Evolutionary conservation across 345 rosid species (phyloP).

Genomic region (Raphanus sativus): DNA sequence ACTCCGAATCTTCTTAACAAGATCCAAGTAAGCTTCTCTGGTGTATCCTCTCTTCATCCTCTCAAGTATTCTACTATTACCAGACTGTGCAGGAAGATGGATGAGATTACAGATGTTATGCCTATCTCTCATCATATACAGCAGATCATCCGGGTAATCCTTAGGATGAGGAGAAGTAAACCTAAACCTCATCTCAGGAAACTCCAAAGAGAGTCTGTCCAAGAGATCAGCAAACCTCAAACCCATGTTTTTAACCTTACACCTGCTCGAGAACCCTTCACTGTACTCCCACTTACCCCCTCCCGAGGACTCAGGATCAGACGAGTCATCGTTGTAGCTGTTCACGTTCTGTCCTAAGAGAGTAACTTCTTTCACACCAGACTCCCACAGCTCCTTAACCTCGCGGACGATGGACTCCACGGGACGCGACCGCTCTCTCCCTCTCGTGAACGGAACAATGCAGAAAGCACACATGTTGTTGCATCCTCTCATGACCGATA

Average conservation of each 20-base stretch:
- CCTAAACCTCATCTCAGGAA: constrained; percentile 95
- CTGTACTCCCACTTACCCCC: constrained; percentile 59
- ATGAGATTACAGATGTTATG: constrained; percentile 77
- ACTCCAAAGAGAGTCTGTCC: constrained; percentile 73
- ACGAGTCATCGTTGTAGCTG: constrained; percentile 80
- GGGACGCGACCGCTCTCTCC: constrained; percentile 87
- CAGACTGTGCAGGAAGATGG: constrained; percentile 93
- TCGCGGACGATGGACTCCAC: constrained; percentile 86
- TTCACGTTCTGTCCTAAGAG: constrained; percentile 94
- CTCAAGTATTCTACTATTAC: constrained; percentile 72
- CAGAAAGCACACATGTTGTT: constrained; percentile 97
- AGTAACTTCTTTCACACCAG: constrained; percentile 89
- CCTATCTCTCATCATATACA: constrained; percentile 76
- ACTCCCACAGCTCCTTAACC: constrained; percentile 78
- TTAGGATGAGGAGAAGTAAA: constrained; percentile 97
- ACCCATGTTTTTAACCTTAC: constrained; percentile 78
- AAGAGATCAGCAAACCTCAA: constrained; percentile 88
- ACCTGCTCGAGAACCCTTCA: constrained; percentile 82
- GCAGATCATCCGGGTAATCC: constrained; percentile 81
- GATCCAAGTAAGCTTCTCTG: constrained; percentile 90
- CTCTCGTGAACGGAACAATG: constrained; percentile 95
- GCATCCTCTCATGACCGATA: constrained; percentile 94
- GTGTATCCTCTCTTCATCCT: constrained; percentile 88
- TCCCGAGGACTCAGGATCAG: constrained; percentile 45
- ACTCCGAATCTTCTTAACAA: constrained; percentile 70